These are phyloP conservation scores for Microcos paniculata DNA, from an alignment of 345 rosid genomes.

Conservation along the genomic window DNA sequence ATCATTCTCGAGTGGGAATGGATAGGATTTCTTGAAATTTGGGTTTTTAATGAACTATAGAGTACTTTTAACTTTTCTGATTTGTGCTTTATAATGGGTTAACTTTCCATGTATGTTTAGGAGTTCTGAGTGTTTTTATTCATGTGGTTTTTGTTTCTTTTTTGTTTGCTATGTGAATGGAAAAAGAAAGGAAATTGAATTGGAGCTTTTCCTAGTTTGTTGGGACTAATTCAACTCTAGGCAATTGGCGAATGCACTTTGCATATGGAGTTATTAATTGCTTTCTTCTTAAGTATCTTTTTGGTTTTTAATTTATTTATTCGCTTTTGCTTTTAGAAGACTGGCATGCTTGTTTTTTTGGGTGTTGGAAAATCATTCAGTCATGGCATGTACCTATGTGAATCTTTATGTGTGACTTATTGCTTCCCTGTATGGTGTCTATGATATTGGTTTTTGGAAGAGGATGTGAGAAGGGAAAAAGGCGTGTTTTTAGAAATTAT, in stretches of 20 bases:
- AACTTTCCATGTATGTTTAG: not conserved
- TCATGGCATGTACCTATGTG: not conserved
- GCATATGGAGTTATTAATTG: not conserved
- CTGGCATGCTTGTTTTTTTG: not conserved
- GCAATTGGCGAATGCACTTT: not conserved
- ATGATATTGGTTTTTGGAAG: not conserved
- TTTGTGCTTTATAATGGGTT: not conserved
- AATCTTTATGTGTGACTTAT: not conserved
- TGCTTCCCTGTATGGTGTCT: not conserved
- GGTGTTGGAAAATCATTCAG: not conserved
- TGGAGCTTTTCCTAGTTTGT: not conserved
- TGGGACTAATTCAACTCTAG: not conserved
- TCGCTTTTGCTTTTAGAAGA: not conserved
- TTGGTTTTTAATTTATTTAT: not conserved
- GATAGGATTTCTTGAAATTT: not conserved
- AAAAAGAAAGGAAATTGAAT: not conserved
- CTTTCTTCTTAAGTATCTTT: not conserved
- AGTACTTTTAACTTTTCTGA: not conserved
- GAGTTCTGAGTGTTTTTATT: not conserved
- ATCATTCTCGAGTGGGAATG: not conserved
- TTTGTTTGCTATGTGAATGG: slow-evolving; percentile 4
- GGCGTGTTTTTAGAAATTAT: not conserved
- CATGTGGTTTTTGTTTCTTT: not conserved
- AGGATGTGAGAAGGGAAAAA: not conserved
- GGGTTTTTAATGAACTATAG: not conserved